Evolutionary conservation across 176 grass and related monocot species (phyloP).

Genomic region (Sorghum bicolor): DNA sequence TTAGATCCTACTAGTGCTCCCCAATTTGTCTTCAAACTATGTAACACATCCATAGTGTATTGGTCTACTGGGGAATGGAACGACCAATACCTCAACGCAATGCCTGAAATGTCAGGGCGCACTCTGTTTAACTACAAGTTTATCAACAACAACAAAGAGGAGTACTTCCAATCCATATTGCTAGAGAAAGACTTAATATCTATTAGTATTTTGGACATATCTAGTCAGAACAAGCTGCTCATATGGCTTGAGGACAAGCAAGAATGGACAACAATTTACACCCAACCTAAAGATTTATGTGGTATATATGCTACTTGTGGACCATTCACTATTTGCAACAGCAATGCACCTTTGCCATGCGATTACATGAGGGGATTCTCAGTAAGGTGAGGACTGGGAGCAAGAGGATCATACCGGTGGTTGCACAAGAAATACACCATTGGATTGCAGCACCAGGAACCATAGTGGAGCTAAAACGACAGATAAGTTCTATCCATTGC

Average conservation of each 20-base stretch:
- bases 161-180: slow-evolving; percentile 28
- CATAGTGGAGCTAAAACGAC: slow-evolving; percentile 4
- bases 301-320: slow-evolving; percentile 47
- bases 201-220: slow-evolving; percentile 27
- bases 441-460: slow-evolving; percentile 41
- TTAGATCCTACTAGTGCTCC: slow-evolving; percentile 25
- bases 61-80: slow-evolving; percentile 34
- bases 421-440: slow-evolving; percentile 41
- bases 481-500: slow-evolving; percentile 49
- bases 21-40: slow-evolving; percentile 30
- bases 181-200: not conserved
- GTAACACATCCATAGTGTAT: slow-evolving; percentile 10
- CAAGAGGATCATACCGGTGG: slow-evolving; percentile 42
- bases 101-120: slow-evolving; percentile 42
- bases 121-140: slow-evolving; percentile 6
- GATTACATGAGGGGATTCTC: slow-evolving; percentile 47
- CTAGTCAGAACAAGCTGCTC: slow-evolving; percentile 39
- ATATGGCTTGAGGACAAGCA: slow-evolving; percentile 13
- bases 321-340: slow-evolving; percentile 52
- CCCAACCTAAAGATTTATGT: slow-evolving; percentile 27
- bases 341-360: slow-evolving; percentile 18
- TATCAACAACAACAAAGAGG: slow-evolving; percentile 15
- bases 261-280: slow-evolving; percentile 22
- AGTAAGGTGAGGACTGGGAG: slow-evolving; percentile 29
- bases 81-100: slow-evolving; percentile 32